Percentiles rank a stretch among this genome's conserved stretches.
Evolutionary conservation across 164 flowering plant species (phyloP).

Genomic region (Tetracentron sinense): DNA sequence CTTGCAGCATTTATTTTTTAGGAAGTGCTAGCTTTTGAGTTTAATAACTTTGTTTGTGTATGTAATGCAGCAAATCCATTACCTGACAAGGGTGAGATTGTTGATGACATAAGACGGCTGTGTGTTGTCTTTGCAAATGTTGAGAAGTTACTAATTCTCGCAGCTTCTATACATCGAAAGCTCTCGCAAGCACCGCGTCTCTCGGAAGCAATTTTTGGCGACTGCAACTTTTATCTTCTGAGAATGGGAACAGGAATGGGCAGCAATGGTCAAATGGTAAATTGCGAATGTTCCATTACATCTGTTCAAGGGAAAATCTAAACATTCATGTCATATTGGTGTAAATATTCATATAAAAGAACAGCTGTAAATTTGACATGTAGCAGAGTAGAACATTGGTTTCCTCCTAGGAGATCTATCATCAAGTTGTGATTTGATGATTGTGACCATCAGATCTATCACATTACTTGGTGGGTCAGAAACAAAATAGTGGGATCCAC

Average conservation of each 20-base stretch:
- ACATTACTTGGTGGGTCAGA: no score
- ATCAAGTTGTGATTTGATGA: no score
- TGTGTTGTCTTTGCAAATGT: constrained; percentile 67
- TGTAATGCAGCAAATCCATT: background rate
- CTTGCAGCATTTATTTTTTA: background rate
- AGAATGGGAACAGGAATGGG: constrained; percentile 55
- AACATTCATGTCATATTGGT: no score
- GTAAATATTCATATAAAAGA: no score
- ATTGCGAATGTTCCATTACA: background rate
- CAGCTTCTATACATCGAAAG: constrained; percentile 88
- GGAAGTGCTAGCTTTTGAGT: background rate
- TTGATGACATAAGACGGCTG: constrained; percentile 36
- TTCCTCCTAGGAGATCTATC: no score
- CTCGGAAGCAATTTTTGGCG: constrained; percentile 55
- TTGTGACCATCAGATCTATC: no score
- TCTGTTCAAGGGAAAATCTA: constrained; percentile 1
- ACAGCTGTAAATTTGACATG: no score
- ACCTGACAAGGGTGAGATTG: background rate
- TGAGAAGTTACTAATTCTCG: constrained; percentile 65
- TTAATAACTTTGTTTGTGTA: no score
- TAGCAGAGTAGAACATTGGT: no score
- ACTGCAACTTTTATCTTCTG: constrained; percentile 58
- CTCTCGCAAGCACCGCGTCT: constrained; percentile 64
- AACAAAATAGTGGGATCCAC: no score
- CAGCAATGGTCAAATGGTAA: constrained; percentile 38